Base-by-base conservation (phyloP, 169 alveolate genomes). In the Fabrea salina region DNA sequence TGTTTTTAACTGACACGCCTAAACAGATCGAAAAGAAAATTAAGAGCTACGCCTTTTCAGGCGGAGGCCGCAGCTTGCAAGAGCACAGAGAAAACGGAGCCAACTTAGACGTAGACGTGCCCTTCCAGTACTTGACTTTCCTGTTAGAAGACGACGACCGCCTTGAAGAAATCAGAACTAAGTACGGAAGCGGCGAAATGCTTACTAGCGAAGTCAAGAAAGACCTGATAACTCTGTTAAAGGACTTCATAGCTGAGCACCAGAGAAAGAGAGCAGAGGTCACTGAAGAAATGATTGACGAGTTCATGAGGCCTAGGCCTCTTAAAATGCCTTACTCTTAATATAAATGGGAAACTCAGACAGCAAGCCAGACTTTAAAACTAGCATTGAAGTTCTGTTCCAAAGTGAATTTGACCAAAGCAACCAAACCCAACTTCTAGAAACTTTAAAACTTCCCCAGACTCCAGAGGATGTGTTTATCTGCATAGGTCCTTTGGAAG, bases 21-120 rank as follows among this genome's bases (percentile, higher is more conserved):
- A 94, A 96, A 70, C 84, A 95, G 49, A 96, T 98, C 54, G 95
- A 90, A 83, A 94, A 82, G 47, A 98, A 98, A 94, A 95, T 98
- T 72, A 97, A 92, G 87, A 97, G 97, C 76, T 96, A 95, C 76
- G 98, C 99, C n/a, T 93, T 96, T 88, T 93, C 98, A 71, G 99
- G 99, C 35, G 99, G 99, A 5, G 93, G 97, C 30, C 95, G 88
- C 19, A 97, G 99, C 6, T 94, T 91, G 8, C 97, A 95, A 76
- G 99, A 97, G 82, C 99, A 98, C 51, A 86, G 96, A 76, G 94
- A 84, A 82, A 86, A 88, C 5, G 99, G 99, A 39, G 99, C 99
- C 27, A 92, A 98, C 77, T 90, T 98, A 13, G 97, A 90, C 4
- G 98, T 96, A 16, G 99, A 98, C 79, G 98, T 98, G n/a, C 92